Base-by-base conservation (phyloP, 1,139 yeast species). In the Yamadazyma conglobata region DNA sequence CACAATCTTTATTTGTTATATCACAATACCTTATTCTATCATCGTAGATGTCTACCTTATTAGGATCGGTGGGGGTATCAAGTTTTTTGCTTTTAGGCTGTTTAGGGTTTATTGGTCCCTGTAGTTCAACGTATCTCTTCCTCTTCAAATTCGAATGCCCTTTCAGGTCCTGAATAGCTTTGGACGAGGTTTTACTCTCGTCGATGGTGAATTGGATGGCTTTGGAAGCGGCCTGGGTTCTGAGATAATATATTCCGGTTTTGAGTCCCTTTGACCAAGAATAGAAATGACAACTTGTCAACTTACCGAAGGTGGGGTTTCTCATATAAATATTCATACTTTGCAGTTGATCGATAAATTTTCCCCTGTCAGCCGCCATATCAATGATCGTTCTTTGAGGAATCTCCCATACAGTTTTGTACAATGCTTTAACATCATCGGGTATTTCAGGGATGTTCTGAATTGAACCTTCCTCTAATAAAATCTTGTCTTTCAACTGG, bases 251-350 rank as follows among this genome's bases (percentile, higher is more conserved):
- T 95, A 91, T 89, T 39, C 98, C 98, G 4, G 98, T 91, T 72
- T 91, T 91, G 54, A 91, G 73, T 27, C 97, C 98, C 67, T 81
- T 84, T 60, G 82, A 82, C 97, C 97, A 91, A 26, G 96, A 95
- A 56, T 89, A 87, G 66, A 91, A 91, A 60, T 91, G 97, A 93
- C 89, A 89, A 49, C 89, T 77, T n/a, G 97, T 89, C 44, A 91
- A 71, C 58, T 89, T 89, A 40, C 95, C 94, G 79, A 85, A 79
- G 2, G 96, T 85, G 30, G 96, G 96, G 35, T 80, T 77, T 54
- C 75, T 79, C 58, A 89, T 70, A 64, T 85, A 84, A 46, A 89
- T 78, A 59, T 89, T 91, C 73, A 91, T 68, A 33, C 93, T 79
- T 64, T 91, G 97, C 41, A 93, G 85, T 60, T 91, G 98, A 59